phyloP scores from a whole-genome alignment of 83 land plant species.

The Thuja plicata region DNA sequence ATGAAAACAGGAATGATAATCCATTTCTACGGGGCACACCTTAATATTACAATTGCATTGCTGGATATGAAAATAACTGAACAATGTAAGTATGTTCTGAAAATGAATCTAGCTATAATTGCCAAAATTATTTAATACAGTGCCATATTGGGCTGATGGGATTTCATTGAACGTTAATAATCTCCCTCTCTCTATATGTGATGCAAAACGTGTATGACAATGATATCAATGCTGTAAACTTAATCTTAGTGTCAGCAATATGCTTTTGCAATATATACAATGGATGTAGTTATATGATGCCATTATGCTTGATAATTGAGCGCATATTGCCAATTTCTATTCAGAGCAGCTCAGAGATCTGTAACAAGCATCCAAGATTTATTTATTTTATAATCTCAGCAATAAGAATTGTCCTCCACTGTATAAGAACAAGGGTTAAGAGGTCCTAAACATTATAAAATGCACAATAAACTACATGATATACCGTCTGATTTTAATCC shows the following conservation, averaged over 20 bases:
- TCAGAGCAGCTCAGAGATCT: slow-evolving; percentile 14
- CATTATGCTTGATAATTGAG: not conserved
- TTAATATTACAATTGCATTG: not conserved
- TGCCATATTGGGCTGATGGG: not conserved
- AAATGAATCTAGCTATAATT: not conserved
- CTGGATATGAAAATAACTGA: not conserved
- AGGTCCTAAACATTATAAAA: not conserved
- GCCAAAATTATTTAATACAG: no score
- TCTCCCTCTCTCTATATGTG: not conserved
- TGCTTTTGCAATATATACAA: not conserved
- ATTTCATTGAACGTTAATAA: not conserved
- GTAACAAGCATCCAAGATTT: not conserved
- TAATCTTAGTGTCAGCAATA: not conserved
- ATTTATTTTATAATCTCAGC: no score
- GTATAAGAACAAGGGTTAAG: not conserved
- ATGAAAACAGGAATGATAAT: not conserved
- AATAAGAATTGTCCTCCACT: not conserved
- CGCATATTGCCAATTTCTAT: not conserved
- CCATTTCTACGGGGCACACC: not conserved
- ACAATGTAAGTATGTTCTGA: not conserved
- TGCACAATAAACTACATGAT: not conserved
- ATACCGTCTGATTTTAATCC: not conserved
- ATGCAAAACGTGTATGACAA: not conserved
- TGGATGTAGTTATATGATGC: not conserved
- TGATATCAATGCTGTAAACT: not conserved